These are phyloP conservation scores for Fusarium sp. DNA, from an alignment of 2,329 filamentous ascomycete genomes.

Conservation along the genomic window DNA sequence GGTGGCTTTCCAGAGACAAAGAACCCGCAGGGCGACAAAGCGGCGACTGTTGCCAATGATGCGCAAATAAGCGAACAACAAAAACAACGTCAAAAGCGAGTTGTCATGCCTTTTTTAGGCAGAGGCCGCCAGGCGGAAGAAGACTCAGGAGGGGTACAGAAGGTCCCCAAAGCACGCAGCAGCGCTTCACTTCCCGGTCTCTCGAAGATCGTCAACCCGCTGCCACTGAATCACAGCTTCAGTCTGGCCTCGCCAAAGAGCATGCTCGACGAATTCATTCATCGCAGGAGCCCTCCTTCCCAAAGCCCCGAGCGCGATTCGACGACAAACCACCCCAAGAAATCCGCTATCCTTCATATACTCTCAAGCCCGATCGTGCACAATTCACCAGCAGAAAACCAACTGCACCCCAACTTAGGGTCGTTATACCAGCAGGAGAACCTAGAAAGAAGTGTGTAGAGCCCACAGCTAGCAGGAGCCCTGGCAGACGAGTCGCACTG, in stretches of 20 bases:
- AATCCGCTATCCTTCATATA: slow-evolving; percentile 8
- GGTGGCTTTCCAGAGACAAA: not conserved
- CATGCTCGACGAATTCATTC: slow-evolving; percentile 1
- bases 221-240: slow-evolving; percentile 9
- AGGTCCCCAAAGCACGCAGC: slow-evolving; percentile 9
- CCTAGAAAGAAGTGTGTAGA: slow-evolving; percentile 18
- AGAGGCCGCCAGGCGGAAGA: slow-evolving; percentile 21
- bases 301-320: slow-evolving; percentile 27
- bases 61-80: not conserved
- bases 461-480: slow-evolving; percentile 16
- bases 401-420: not conserved
- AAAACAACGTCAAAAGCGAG: not conserved
- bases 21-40: slow-evolving; percentile 8
- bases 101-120: slow-evolving; percentile 54
- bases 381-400: slow-evolving; percentile 19
- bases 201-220: not conserved
- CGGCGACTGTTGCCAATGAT: not conserved
- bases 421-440: not conserved
- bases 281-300: not conserved
- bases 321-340: slow-evolving; percentile 21
- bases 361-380: not conserved
- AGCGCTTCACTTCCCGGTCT: slow-evolving; percentile 10
- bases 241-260: slow-evolving; percentile 10
- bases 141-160: slow-evolving; percentile 27
- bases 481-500: not conserved